Percentiles rank a stretch among this genome's conserved stretches.
Evolutionary conservation across 1,284 basidiomycete genomes (phyloP).

Genomic region (Wallemia ichthyophaga): DNA sequence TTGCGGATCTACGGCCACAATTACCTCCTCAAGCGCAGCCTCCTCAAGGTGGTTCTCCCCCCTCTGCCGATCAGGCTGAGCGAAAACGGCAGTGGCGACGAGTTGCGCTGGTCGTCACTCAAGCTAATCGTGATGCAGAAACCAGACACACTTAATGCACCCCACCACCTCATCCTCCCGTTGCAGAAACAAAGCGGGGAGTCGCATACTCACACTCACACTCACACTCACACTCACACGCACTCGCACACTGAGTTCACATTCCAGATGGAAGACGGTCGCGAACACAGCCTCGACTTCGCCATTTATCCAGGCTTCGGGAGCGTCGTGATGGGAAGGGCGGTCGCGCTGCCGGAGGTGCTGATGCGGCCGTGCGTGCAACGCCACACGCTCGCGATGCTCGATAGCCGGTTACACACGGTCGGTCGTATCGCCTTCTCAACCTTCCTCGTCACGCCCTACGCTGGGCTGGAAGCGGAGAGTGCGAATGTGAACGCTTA

Average conservation of each 20-base stretch:
- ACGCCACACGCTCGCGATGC: slow-evolving; percentile 42
- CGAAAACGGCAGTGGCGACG: neutral
- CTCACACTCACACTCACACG: too few relatives aligned
- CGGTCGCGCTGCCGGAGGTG: slow-evolving; percentile 41
- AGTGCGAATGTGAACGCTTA: neutral
- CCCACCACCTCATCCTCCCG: slow-evolving; percentile 63
- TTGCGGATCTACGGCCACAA: slow-evolving; percentile 72
- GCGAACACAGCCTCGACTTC: slow-evolving; percentile 56
- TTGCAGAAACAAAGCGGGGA: slow-evolving; percentile 11
- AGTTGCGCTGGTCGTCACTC: slow-evolving; percentile 30
- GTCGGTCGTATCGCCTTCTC: slow-evolving; percentile 62
- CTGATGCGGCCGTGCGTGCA: neutral
- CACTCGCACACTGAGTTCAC: too few relatives aligned
- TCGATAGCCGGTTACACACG: slow-evolving; percentile 74
- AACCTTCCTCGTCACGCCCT: slow-evolving; percentile 60
- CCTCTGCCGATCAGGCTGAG: neutral
- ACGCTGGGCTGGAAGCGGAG: slow-evolving; percentile 42
- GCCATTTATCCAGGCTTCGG: slow-evolving; percentile 95
- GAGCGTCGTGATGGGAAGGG: slow-evolving; percentile 86
- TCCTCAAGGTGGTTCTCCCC: neutral
- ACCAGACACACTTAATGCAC: slow-evolving; percentile 48
- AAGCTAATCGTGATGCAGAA: slow-evolving; percentile 75
- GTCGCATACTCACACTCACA: too few relatives aligned
- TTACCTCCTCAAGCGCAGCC: slow-evolving; percentile 17
- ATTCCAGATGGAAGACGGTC: slow-evolving; percentile 55